phyloP scores from a whole-genome alignment of 768 basidiomycete genomes.

The Austroboletus eburneus region DNA sequence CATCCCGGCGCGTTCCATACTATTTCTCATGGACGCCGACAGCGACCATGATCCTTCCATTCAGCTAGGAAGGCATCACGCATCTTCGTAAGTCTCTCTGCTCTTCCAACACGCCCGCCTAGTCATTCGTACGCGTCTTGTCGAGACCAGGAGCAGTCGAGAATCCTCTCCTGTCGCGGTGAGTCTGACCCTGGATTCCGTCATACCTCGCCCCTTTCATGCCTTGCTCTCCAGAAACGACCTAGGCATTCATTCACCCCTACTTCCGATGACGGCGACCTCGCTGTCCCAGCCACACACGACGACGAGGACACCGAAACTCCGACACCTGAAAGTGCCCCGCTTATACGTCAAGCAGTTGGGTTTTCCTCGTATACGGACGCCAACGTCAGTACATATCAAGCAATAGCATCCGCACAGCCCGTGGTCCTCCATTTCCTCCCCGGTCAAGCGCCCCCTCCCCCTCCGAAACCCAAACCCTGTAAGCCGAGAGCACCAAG shows the following conservation, averaged over 20 bases:
- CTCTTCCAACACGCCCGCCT: background rate
- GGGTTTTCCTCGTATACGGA: conserved; percentile 41
- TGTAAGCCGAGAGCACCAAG: conserved; percentile 23
- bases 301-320: conserved; percentile 40
- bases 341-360: conserved; percentile 57
- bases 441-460: conserved; percentile 45
- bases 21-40: conserved; percentile 6
- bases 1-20: no score
- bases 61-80: conserved; percentile 31
- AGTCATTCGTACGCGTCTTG: conserved; percentile 3
- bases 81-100: conserved; percentile 34
- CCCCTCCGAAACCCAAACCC: conserved; percentile 23
- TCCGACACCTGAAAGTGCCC: conserved; percentile 43
- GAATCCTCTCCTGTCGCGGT: conserved; percentile 51
- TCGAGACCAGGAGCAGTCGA: conserved; percentile 47
- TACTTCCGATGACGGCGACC: conserved; percentile 46
- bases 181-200: conserved; percentile 14
- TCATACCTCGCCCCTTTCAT: background rate
- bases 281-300: conserved; percentile 35
- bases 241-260: conserved; percentile 51
- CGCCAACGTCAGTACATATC: conserved; percentile 29
- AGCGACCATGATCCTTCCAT: conserved; percentile 25
- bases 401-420: conserved; percentile 21
- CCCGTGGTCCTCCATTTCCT: conserved; percentile 37
- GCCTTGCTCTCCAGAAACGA: conserved; percentile 29